Evolutionary conservation across 2,329 filamentous ascomycete genomes (phyloP), one percentile per base, ranked within the genome.

Genomic region (Colletotrichum falcatum): DNA sequence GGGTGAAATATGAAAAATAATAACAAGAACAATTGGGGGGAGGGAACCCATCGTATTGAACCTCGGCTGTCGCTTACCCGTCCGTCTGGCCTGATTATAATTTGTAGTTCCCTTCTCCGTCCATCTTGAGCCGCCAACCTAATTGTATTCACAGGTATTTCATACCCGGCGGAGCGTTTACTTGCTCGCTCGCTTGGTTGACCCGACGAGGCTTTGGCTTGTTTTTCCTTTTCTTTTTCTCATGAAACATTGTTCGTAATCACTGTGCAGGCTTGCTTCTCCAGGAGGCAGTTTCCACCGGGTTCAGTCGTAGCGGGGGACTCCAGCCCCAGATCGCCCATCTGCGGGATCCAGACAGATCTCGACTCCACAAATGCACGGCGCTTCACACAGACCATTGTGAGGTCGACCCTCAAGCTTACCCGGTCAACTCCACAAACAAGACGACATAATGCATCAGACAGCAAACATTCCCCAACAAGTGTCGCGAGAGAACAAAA

Each of bases 351-450:
- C 59, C 28, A 61, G 44, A 37, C 28, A 61, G 44, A 37, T 61
- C 35, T 18, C 35, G 35, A 48, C 60, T 62, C 60, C 60, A 62
- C 60, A 28, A 9, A 53, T 44, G 60, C n/a, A 61, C 20, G 58
- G 39, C 39, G 42, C 48, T 28, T 28, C 37, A 28, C 67, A 70
- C 67, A 70, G 67, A 70, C 64, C 67, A 67, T 62, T 23, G 39
- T 70, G 33, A 63, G 67, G 44, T 63, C 67, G 59, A 35, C 30
- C 35, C 67, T 70, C 46, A 67, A 70, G 67, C 68, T 71, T 42
- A 53, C 64, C 64, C 59, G 37, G 44, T 48, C 51, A 23, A 46
- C 28, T 44, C 39, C 14, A 56, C 33, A 55, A 44, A 30, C 2
- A 39, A 18, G 18, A 16, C 35, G n/a, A 51, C 16, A 26, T n/a